Conservation (phyloP, 75 land plant species). For the Cupressus sempervirens region DNA sequence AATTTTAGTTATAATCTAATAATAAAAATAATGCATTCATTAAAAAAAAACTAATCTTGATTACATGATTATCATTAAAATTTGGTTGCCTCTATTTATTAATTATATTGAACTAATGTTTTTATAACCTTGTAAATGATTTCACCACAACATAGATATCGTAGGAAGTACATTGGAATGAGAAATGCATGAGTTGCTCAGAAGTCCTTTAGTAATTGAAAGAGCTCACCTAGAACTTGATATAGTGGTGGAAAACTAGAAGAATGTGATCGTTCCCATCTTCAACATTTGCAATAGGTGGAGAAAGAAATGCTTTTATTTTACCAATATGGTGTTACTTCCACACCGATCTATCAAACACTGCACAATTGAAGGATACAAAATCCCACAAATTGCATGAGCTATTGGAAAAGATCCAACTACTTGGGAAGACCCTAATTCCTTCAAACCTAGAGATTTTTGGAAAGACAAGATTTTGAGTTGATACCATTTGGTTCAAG, state of each 20-base stretch:
- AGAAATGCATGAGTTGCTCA: conserved; percentile 12
- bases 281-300: not conserved
- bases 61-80: too few species aligned
- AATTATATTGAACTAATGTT: not conserved
- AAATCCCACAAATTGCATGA: conserved; percentile 8
- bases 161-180: conserved; percentile 11
- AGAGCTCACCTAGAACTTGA: conserved; percentile 7
- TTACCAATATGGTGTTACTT: conserved; percentile 8
- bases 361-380: not conserved
- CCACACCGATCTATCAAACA: not conserved
- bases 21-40: too few species aligned
- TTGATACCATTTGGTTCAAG: conserved; percentile 11
- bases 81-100: too few species aligned
- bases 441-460: conserved; percentile 13
- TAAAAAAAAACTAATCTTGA: too few species aligned
- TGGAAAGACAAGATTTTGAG: conserved; percentile 9
- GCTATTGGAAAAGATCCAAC: conserved; percentile 14
- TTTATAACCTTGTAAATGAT: not conserved
- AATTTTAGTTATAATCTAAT: too few species aligned
- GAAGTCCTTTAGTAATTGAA: not conserved
- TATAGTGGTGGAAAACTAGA: not conserved
- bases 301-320: conserved; percentile 16
- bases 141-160: not conserved
- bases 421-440: not conserved
- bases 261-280: conserved; percentile 8